phyloP scores from a whole-genome alignment of 2,329 filamentous ascomycete species.

The Teratosphaeria epicoccoides region DNA sequence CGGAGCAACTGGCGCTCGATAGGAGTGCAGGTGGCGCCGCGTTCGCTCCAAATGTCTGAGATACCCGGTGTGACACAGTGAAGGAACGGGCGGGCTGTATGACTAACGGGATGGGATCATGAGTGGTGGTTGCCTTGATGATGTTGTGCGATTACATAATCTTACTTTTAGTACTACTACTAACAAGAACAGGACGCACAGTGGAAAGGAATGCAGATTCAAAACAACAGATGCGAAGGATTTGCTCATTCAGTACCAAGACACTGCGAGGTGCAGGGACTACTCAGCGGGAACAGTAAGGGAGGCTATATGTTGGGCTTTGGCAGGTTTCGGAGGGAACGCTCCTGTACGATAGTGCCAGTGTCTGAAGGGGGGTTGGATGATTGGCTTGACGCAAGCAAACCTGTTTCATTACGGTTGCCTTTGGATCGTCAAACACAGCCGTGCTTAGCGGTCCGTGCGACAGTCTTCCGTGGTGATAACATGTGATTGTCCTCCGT shows the following conservation, averaged over 20 bases:
- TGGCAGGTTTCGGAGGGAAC: neutral
- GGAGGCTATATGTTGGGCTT: neutral
- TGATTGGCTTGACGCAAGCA: neutral
- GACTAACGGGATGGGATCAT: neutral
- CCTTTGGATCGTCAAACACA: neutral
- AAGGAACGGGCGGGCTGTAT: neutral
- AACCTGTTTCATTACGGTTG: neutral
- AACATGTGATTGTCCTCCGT: too few relatives aligned
- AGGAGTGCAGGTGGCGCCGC: neutral
- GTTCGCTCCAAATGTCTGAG: neutral
- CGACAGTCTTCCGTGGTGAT: too few relatives aligned
- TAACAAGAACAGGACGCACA: neutral
- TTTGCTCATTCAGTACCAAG: neutral
- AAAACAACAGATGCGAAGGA: neutral
- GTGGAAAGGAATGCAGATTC: neutral
- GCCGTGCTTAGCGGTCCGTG: neutral
- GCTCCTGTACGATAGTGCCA: neutral
- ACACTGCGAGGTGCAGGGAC: neutral
- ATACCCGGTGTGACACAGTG: neutral
- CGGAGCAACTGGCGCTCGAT: neutral
- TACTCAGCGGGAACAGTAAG: neutral
- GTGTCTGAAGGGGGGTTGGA: neutral
- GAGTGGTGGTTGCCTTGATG: neutral
- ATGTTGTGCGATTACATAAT: neutral
- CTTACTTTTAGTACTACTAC: neutral